Conservation (phyloP, 129 eudicot species). For the Helianthus tuberosus region DNA sequence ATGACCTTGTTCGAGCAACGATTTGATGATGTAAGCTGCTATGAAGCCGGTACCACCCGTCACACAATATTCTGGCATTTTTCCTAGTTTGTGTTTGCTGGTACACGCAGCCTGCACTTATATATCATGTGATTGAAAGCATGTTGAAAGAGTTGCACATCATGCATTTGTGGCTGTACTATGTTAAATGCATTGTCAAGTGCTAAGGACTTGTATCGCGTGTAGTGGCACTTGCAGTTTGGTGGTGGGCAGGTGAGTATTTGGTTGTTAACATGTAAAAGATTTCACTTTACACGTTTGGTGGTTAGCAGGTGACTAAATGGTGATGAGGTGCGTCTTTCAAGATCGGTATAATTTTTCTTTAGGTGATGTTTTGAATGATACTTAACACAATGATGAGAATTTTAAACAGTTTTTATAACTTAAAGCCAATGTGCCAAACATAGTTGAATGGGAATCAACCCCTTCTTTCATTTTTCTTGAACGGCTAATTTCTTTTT, state of each 20-base stretch:
- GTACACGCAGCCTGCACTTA: not conserved
- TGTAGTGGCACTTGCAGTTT: not conserved
- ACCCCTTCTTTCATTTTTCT: too few relatives aligned
- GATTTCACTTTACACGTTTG: too few relatives aligned
- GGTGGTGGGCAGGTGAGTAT: conserved; percentile 24
- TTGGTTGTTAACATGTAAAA: conserved; percentile 16
- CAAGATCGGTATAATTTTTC: too few relatives aligned
- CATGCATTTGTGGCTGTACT: not conserved
- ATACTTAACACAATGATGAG: too few relatives aligned
- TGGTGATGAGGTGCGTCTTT: too few relatives aligned
- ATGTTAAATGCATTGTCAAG: too few relatives aligned
- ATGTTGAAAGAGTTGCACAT: not conserved
- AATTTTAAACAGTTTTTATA: too few relatives aligned
- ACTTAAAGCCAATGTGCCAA: too few relatives aligned
- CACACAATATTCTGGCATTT: conserved; percentile 81
- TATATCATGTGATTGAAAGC: not conserved
- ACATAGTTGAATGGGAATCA: too few relatives aligned
- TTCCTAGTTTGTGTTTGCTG: conserved; percentile 21
- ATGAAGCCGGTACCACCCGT: conserved; percentile 94
- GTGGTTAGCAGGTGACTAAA: too few relatives aligned
- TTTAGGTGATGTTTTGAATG: too few relatives aligned
- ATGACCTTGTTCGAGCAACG: conserved; percentile 64
- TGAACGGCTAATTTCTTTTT: too few relatives aligned
- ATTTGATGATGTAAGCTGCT: conserved; percentile 71
- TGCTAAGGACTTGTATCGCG: not conserved